phyloP scores from a whole-genome alignment of 768 basidiomycete genomes.

The Holtermanniella nyarrowii region DNA sequence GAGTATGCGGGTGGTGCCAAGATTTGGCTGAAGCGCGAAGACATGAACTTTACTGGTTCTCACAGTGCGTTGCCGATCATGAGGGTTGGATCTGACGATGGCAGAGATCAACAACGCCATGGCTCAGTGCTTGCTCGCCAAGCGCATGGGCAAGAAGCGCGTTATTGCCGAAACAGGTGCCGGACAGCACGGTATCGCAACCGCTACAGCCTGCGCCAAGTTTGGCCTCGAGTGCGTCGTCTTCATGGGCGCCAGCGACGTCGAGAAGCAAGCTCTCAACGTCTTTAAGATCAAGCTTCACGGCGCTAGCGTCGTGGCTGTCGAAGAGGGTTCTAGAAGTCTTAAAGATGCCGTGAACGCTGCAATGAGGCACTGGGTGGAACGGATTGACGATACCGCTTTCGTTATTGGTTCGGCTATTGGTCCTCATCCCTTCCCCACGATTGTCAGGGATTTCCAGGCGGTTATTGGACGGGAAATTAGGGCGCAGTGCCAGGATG shows the following conservation, averaged over 20 bases:
- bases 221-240: constrained; percentile 91
- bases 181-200: constrained; percentile 97
- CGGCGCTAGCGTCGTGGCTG: constrained; percentile 88
- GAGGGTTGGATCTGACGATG: not conserved
- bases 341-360: constrained; percentile 98
- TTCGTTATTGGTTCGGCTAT: constrained; percentile 96
- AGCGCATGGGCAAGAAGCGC: constrained; percentile 82
- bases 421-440: constrained; percentile 97
- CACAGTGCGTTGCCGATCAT: constrained; percentile 52
- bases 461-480: constrained; percentile 90
- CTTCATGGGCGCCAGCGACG: constrained; percentile 98
- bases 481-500: constrained; percentile 66
- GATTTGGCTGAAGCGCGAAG: constrained; percentile 79
- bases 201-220: constrained; percentile 93
- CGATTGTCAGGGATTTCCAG: constrained; percentile 97
- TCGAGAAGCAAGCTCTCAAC: constrained; percentile 87
- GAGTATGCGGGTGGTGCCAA: constrained; percentile 82
- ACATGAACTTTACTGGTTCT: constrained; percentile 84
- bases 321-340: constrained; percentile 84
- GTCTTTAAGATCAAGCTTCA: constrained; percentile 98
- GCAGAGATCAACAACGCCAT: not conserved
- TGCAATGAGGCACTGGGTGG: constrained; percentile 97
- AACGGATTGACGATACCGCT: constrained; percentile 84
- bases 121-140: constrained; percentile 77
- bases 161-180: constrained; percentile 99